A percentile compares a stretch with the other conserved stretches of the same genome.
These are phyloP conservation scores for Colletotrichum euphorbiae DNA, from an alignment of 2,329 filamentous ascomycete species.

Conservation along the genomic window DNA sequence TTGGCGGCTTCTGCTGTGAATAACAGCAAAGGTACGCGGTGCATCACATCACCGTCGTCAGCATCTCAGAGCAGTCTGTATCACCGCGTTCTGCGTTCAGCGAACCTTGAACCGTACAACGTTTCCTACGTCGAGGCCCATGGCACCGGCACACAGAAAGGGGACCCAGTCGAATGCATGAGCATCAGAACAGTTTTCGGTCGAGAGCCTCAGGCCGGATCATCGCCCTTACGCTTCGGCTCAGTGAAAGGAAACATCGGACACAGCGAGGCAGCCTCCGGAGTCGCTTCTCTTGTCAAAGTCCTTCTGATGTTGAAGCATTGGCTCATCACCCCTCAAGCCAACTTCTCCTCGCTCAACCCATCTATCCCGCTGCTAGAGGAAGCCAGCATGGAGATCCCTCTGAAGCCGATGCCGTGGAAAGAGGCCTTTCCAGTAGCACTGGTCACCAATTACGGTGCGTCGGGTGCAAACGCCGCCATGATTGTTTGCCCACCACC, in stretches of 20 bases:
- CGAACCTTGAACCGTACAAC: constrained; percentile 16
- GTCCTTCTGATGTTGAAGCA: constrained; percentile 45
- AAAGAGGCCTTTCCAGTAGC: constrained; percentile 39
- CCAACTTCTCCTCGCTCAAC: constrained; percentile 46
- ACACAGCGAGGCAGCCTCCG: constrained; percentile 40
- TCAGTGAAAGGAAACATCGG: constrained; percentile 57
- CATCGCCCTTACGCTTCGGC: too few species aligned
- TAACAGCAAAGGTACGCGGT: not conserved
- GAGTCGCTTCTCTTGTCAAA: constrained; percentile 44
- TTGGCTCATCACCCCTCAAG: constrained; percentile 42
- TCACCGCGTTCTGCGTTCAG: constrained; percentile 61
- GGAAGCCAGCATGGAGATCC: not conserved
- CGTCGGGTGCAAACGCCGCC: constrained; percentile 44
- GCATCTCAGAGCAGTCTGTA: constrained; percentile 50
- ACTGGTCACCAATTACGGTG: constrained; percentile 53
- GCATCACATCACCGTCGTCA: constrained; percentile 44
- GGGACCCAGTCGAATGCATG: constrained; percentile 56
- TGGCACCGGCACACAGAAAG: constrained; percentile 56
- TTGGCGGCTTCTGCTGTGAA: too few species aligned
- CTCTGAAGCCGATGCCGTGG: not conserved
- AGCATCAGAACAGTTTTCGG: constrained; percentile 49
- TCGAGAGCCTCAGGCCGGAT: too few species aligned
- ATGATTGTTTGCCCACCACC: constrained; percentile 22
- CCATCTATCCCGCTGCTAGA: constrained; percentile 20
- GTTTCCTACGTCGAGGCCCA: constrained; percentile 52